Evolutionary conservation across 2,329 filamentous ascomycete species (phyloP).

Genomic region (Colletotrichum sp.): DNA sequence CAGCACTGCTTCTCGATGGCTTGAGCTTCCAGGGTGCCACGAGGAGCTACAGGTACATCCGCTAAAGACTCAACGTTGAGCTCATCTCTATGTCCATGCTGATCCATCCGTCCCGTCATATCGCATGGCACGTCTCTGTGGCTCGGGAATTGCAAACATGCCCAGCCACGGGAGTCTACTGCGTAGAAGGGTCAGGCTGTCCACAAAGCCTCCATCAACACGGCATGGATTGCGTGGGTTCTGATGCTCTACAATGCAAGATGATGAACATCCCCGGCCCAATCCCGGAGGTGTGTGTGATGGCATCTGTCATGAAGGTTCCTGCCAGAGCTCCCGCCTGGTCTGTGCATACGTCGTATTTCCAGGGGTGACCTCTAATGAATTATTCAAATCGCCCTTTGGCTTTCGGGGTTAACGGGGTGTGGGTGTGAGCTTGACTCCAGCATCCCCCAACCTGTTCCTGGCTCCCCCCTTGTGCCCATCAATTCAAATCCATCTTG

Average conservation of each 20-base stretch:
- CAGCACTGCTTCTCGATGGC: background rate
- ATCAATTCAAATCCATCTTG: background rate
- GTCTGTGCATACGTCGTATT: background rate
- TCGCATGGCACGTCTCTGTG: background rate
- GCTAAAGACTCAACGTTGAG: background rate
- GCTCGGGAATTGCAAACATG: background rate
- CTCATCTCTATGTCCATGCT: background rate
- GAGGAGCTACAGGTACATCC: background rate
- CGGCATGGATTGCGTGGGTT: background rate
- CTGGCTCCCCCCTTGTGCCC: background rate
- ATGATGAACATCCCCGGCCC: background rate
- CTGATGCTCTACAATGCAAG: background rate
- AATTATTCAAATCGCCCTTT: background rate
- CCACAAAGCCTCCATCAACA: background rate
- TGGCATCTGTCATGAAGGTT: background rate
- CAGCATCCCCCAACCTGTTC: background rate
- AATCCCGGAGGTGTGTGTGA: background rate
- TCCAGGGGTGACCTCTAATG: background rate
- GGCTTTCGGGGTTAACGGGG: conserved; percentile 5
- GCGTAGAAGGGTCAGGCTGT: background rate
- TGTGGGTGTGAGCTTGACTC: background rate
- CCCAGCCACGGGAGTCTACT: background rate
- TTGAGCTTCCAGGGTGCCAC: background rate
- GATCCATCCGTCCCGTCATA: background rate
- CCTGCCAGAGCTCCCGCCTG: background rate